Percentiles rank a stretch among this genome's conserved stretches.
These are phyloP conservation scores for Lepraria neglecta DNA, from an alignment of 495 filamentous ascomycete genomes.

Conservation along the genomic window DNA sequence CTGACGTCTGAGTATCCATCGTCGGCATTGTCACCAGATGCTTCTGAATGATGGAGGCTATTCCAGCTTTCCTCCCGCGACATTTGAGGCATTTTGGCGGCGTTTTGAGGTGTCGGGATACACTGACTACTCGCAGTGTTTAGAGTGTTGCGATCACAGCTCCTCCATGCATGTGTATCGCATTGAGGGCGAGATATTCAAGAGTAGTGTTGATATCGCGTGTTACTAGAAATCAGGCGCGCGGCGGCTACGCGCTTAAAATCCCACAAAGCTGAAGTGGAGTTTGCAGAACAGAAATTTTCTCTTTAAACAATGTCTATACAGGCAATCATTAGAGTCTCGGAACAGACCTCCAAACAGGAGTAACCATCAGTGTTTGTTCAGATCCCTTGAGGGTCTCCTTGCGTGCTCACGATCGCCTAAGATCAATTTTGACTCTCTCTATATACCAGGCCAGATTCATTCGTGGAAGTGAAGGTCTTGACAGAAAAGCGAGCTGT, in stretches of 20 bases:
- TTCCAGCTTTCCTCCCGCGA: constrained; percentile 27
- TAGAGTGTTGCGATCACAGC: too few relatives aligned
- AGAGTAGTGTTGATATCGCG: background rate
- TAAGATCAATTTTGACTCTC: constrained; percentile 71
- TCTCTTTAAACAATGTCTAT: constrained; percentile 72
- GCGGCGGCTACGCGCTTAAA: constrained; percentile 13
- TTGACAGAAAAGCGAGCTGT: constrained; percentile 46
- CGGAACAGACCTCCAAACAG: constrained; percentile 64
- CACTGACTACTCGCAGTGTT: background rate
- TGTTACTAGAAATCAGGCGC: constrained; percentile 3
- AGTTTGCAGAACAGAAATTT: constrained; percentile 30
- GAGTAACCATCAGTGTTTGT: constrained; percentile 74
- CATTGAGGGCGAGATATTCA: background rate
- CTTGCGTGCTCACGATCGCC: constrained; percentile 98
- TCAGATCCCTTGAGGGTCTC: constrained; percentile 77
- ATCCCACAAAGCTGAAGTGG: background rate
- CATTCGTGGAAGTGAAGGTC: constrained; percentile 48
- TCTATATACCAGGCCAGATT: constrained; percentile 58
- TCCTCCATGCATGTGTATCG: background rate
- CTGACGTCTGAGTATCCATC: constrained; percentile 20
- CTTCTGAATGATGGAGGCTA: constrained; percentile 25
- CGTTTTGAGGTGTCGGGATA: background rate
- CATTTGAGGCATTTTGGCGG: constrained; percentile 16
- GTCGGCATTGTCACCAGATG: constrained; percentile 17
- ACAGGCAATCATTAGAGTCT: constrained; percentile 99